phyloP scores from a whole-genome alignment of 2,329 filamentous ascomycete species.

The Aspergillus fructus region DNA sequence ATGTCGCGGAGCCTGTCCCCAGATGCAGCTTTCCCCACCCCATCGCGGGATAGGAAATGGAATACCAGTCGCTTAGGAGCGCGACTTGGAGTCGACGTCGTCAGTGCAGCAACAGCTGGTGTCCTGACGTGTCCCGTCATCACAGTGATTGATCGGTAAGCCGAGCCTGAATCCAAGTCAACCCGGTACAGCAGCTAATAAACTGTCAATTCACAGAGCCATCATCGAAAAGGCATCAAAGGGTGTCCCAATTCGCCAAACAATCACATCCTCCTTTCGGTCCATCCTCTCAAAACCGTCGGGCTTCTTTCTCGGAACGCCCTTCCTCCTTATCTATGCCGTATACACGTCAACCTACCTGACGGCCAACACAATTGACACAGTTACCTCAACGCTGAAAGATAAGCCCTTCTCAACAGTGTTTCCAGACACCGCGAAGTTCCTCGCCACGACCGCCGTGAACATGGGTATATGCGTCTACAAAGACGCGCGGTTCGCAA shows the following conservation, averaged over 20 bases:
- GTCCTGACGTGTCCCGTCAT: conserved; percentile 79
- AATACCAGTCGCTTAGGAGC: conserved; percentile 72
- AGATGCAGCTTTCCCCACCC: conserved; percentile 23
- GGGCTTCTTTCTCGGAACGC: conserved; percentile 47
- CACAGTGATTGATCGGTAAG: conserved; percentile 79
- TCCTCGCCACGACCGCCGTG: conserved; percentile 73
- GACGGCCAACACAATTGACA: conserved; percentile 85
- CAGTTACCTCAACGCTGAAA: conserved; percentile 64
- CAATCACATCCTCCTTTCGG: conserved; percentile 40
- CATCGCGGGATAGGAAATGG: conserved; percentile 50
- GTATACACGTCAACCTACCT: conserved; percentile 89
- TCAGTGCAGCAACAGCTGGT: conserved; percentile 70
- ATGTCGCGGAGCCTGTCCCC: conserved; percentile 31
- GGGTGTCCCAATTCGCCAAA: conserved; percentile 42
- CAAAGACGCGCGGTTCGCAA: conserved; percentile 84
- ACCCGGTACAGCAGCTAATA: not conserved
- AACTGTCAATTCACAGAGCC: conserved; percentile 30
- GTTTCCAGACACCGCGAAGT: conserved; percentile 76
- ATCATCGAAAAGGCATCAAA: conserved; percentile 53
- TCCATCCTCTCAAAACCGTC: conserved; percentile 42
- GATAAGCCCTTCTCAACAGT: conserved; percentile 58
- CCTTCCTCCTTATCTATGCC: conserved; percentile 51
- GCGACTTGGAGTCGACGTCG: conserved; percentile 66
- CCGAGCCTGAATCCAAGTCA: not conserved
- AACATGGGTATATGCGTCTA: conserved; percentile 86